Evolutionary conservation across 2,329 filamentous ascomycete species (phyloP), one percentile per base, ranked within the genome.

Genomic region (Cordyceps cateniannulata): DNA sequence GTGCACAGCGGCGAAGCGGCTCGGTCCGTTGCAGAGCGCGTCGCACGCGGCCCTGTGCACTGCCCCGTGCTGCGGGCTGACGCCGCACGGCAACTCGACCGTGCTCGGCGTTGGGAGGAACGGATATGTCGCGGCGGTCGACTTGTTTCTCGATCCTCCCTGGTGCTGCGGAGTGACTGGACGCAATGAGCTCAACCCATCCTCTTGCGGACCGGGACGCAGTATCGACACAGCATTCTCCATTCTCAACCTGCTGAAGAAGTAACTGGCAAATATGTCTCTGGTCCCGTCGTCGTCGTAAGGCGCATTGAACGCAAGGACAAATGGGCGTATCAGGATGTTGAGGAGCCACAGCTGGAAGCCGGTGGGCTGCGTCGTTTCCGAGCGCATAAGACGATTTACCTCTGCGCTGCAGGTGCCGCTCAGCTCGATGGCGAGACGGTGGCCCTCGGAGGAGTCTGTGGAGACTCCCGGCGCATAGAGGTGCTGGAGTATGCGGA

Each of bases 231-330:
- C 10, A 2, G 27, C 27, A 12, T 18, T 50, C 16, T 50, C 48
- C 18, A 50, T 32, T 20, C 48, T 29, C 18, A 50, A 2, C 4
- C 48, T 9, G 2, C 48, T 25, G 6, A 35, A 22, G 12, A 32
- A 35, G 27, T 14, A 50, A 27, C n/a, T 14, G 16, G 27, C 3
- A 12, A 32, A 9, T 14, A 9, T 18, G 6, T 32, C 16, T 7
- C n/a, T n/a, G n/a, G n/a, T 4, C 18, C 8, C 1, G 5, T 35
- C 27, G 27, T 9, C 10, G 8, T 18, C 14, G 27, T 3, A 14
- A 4, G 18, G 55, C 7, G 38, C 48, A 61, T 85, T 80, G 0
- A 85, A 73, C 1, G 75, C 73, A 18, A 84, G 63, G 1, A 64
- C 49, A 45, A 64, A 64, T 18, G 63, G 63, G 7, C 63, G 57